Percentiles rank a stretch among this genome's conserved stretches.
Evolutionary conservation across 805 yeast species (phyloP).

Genomic region (Spencermartinsiella europaea): DNA sequence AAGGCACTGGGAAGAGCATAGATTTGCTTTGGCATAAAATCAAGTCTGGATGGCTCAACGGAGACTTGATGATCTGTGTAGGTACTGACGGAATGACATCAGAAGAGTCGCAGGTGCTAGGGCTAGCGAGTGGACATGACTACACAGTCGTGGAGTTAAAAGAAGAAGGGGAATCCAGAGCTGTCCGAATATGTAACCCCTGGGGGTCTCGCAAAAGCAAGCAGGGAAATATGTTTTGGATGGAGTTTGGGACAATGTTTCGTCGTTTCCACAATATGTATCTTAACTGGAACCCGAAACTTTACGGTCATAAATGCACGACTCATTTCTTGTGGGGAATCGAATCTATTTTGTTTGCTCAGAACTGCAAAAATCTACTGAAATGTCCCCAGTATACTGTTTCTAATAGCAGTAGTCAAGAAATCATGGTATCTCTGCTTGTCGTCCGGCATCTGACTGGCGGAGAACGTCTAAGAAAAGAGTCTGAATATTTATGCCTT

Average conservation of each 20-base stretch:
- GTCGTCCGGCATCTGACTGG: slow-evolving; percentile 12
- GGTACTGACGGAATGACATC: slow-evolving; percentile 54
- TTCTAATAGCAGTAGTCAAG: slow-evolving; percentile 17
- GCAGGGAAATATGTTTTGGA: slow-evolving; percentile 17
- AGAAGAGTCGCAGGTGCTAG: slow-evolving; percentile 32
- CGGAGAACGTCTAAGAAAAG: neutral
- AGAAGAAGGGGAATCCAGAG: slow-evolving; percentile 17
- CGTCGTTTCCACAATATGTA: slow-evolving; percentile 49
- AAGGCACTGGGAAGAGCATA: slow-evolving; percentile 16
- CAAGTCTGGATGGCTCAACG: slow-evolving; percentile 28
- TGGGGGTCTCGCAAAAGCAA: slow-evolving; percentile 28
- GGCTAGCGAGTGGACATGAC: slow-evolving; percentile 60
- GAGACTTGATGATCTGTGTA: slow-evolving; percentile 48
- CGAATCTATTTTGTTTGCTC: slow-evolving; percentile 14
- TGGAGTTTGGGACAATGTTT: slow-evolving; percentile 31
- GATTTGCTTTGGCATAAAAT: slow-evolving; percentile 35
- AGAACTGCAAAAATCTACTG: neutral
- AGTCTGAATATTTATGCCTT: slow-evolving; percentile 8
- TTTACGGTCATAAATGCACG: slow-evolving; percentile 23
- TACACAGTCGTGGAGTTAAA: slow-evolving; percentile 51
- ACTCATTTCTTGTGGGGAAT: slow-evolving; percentile 31
- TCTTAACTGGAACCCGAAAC: slow-evolving; percentile 57
- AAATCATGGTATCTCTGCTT: slow-evolving; percentile 4
- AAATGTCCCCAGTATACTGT: slow-evolving; percentile 10
- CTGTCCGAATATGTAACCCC: slow-evolving; percentile 43